Evolutionary conservation across 2,329 filamentous ascomycete species (phyloP), one percentile per base, ranked within the genome.

Genomic region (Hypoxylon sp.): DNA sequence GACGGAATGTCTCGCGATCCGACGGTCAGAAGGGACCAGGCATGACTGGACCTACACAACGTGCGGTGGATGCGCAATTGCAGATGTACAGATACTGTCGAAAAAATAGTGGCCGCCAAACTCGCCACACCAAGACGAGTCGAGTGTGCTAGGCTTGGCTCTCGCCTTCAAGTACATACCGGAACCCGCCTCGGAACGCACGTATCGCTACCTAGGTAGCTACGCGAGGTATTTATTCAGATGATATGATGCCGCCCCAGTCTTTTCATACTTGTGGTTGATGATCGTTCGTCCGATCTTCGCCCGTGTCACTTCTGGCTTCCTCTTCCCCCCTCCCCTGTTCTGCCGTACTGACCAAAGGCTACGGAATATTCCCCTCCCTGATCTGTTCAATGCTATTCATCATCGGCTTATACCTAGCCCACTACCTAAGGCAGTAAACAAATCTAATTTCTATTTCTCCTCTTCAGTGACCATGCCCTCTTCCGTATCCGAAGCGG

Each of bases 1-100:
- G 61, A 63, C 50, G 55, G 40, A 58, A 61, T 61, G 55, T 63
- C 61, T 63, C 48, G 58, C 58, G 45, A 58, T 53, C 41, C 31
- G 46, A 40, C 37, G 7, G 21, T 26, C 10, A 40, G 46, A 55
- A 53, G 29, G 26, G 37, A n/a, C 35, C 29, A n/a, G 29, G n/a
- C 17, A 21, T 24, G 3, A 26, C 13, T 24, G 23, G 18, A 27
- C 13, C 46, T 46, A 29, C 49, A 60, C 55, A 37, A 45, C 31
- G 46, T 31, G 37, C 33, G 23, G 45, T 59, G 56, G 48, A 31
- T 45, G 41, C 27, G 48, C 35, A 58, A 55, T 33, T 55, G 40
- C 42, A 55, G 42, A 49, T 17, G 40, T 27, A 49, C 31, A 38
- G 15, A 24, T 17, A 17, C 17, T 27, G 23, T 45, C 45, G 17